These are phyloP conservation scores for Xylaria sp. DNA, from an alignment of 2,329 filamentous ascomycete genomes.

Conservation along the genomic window DNA sequence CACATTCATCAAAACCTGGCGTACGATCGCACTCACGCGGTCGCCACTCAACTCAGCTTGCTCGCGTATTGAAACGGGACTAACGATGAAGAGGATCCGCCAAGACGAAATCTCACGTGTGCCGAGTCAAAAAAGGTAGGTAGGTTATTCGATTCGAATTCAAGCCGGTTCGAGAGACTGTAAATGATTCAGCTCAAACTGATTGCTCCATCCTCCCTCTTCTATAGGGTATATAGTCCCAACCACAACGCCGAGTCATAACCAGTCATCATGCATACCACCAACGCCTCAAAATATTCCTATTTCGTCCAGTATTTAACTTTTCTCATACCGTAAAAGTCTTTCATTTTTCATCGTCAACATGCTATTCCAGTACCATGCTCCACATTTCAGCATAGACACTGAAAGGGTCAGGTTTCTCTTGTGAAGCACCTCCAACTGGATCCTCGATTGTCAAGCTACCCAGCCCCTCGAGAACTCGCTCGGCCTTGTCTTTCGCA, in stretches of 20 bases:
- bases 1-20: too few relatives aligned
- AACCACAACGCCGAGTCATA: not conserved
- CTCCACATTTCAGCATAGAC: conserved; percentile 24
- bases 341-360: not conserved
- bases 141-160: not conserved
- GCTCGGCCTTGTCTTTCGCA: conserved; percentile 66
- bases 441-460: conserved; percentile 40
- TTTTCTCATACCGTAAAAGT: not conserved
- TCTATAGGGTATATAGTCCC: not conserved
- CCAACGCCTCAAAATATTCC: conserved; percentile 2
- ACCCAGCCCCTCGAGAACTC: conserved; percentile 64
- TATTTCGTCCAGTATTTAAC: not conserved
- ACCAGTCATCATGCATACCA: not conserved
- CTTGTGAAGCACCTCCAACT: conserved; percentile 1
- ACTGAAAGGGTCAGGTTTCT: conserved; percentile 12
- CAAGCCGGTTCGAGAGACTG: not conserved
- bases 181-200: not conserved
- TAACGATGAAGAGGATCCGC: too few relatives aligned
- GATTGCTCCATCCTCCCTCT: not conserved
- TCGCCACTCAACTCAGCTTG: too few relatives aligned
- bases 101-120: too few relatives aligned
- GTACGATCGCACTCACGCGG: too few relatives aligned
- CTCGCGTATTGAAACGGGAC: too few relatives aligned
- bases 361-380: conserved; percentile 1
- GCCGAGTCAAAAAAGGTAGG: not conserved